Conservation (phyloP, 2,329 filamentous ascomycete genomes). For the Neonectria sp. region DNA sequence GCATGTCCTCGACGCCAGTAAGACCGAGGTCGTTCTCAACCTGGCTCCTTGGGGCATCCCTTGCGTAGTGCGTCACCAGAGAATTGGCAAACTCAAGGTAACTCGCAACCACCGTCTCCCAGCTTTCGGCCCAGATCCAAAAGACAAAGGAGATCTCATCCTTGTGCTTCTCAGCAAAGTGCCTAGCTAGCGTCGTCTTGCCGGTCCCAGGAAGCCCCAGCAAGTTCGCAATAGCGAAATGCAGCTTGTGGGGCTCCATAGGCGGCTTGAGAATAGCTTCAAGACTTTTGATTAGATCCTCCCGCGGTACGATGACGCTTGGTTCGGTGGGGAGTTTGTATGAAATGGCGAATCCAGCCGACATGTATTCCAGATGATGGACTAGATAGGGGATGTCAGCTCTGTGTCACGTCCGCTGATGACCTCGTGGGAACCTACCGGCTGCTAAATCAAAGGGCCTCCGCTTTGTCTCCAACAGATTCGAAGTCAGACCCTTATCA, state of each 20-base stretch:
- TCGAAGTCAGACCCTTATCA: slow-evolving; percentile 17
- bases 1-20: slow-evolving; percentile 27
- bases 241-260: slow-evolving; percentile 12
- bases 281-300: slow-evolving; percentile 11
- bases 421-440: neutral
- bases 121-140: slow-evolving; percentile 29
- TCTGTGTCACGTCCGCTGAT: neutral
- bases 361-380: slow-evolving; percentile 25
- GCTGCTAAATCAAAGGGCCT: slow-evolving; percentile 28
- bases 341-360: slow-evolving; percentile 19
- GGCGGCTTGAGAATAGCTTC: slow-evolving; percentile 10
- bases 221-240: slow-evolving; percentile 28
- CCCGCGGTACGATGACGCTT: slow-evolving; percentile 12
- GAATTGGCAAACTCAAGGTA: slow-evolving; percentile 28
- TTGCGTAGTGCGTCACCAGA: slow-evolving; percentile 19
- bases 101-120: slow-evolving; percentile 30
- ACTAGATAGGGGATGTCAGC: slow-evolving; percentile 13
- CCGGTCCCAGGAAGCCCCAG: slow-evolving; percentile 27
- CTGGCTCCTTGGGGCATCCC: slow-evolving; percentile 18
- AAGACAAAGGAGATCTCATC: slow-evolving; percentile 23
- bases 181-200: slow-evolving; percentile 27
- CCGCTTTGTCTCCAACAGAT: slow-evolving; percentile 20
- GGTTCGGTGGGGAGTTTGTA: slow-evolving; percentile 23
- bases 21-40: slow-evolving; percentile 28
- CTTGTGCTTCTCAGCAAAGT: slow-evolving; percentile 22